Evolutionary conservation across 1,139 yeast genomes (phyloP).

Genomic region (Candida sanyaensis): DNA sequence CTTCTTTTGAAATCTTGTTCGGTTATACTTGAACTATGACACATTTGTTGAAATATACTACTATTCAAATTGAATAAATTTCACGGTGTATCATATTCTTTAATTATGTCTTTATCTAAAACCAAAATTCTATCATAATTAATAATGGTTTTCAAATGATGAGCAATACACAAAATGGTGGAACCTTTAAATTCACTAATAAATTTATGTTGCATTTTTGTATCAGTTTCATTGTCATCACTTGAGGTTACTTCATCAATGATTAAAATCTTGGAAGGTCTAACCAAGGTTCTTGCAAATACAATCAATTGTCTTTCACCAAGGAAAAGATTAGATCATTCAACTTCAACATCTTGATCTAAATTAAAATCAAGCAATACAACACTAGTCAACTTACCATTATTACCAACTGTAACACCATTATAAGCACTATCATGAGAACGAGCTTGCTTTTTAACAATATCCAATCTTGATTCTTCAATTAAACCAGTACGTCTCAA

Average conservation of each 20-base stretch:
- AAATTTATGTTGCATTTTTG: conserved; percentile 38
- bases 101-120: conserved; percentile 53
- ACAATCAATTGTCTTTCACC: conserved; percentile 46
- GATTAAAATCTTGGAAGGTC: conserved; percentile 38
- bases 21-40: conserved; percentile 53
- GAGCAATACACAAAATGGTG: conserved; percentile 45
- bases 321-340: conserved; percentile 36
- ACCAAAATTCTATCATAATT: conserved; percentile 40
- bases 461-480: conserved; percentile 23
- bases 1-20: conserved; percentile 22
- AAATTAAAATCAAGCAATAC: conserved; percentile 40
- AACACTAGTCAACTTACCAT: conserved; percentile 11
- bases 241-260: conserved; percentile 47
- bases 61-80: conserved; percentile 21
- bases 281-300: conserved; percentile 42
- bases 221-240: conserved; percentile 46
- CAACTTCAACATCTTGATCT: conserved; percentile 41
- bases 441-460: conserved; percentile 17
- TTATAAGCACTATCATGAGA: conserved; percentile 6
- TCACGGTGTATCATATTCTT: conserved; percentile 59
- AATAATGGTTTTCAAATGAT: conserved; percentile 40
- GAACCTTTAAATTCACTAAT: conserved; percentile 34
- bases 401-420: background rate
- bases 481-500: conserved; percentile 36
- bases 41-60: conserved; percentile 55